Percentiles rank a stretch among this genome's conserved stretches.
phyloP scores from a whole-genome alignment of 495 filamentous ascomycete genomes.

The Chaetomium fimeti region DNA sequence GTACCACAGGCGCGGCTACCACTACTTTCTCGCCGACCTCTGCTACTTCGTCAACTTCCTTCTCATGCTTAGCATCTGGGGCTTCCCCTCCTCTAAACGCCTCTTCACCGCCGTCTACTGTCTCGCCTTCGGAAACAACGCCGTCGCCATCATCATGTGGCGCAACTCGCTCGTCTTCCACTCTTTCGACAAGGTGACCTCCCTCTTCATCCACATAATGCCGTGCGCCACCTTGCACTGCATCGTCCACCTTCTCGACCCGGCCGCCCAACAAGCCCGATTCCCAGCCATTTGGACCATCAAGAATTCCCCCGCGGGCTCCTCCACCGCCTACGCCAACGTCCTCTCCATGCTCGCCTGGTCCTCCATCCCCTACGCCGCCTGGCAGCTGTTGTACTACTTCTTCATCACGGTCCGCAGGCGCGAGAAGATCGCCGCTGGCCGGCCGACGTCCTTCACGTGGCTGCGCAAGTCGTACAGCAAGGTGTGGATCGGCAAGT shows the following conservation, averaged over 20 bases:
- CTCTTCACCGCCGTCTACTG: constrained; percentile 93
- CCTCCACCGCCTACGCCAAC: constrained; percentile 71
- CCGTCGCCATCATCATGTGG: constrained; percentile 98
- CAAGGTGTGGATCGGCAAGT: constrained; percentile 79
- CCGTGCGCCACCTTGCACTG: constrained; percentile 90
- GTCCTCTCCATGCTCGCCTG: constrained; percentile 84
- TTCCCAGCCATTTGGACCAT: constrained; percentile 87
- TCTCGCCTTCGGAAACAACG: constrained; percentile 92
- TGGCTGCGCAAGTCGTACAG: constrained; percentile 91
- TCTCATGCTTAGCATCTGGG: constrained; percentile 77
- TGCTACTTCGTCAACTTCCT: constrained; percentile 98
- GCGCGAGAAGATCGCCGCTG: constrained; percentile 90
- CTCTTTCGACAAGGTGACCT: constrained; percentile 91
- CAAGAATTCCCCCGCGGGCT: constrained; percentile 66
- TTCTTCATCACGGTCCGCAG: constrained; percentile 90
- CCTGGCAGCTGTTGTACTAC: constrained; percentile 93
- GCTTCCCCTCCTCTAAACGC: constrained; percentile 85
- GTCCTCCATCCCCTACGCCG: constrained; percentile 85
- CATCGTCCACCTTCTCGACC: constrained; percentile 75
- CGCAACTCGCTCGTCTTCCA: constrained; percentile 97
- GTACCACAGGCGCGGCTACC: constrained; percentile 85
- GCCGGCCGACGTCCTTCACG: constrained; percentile 92
- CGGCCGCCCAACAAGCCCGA: constrained; percentile 60
- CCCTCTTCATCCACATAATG: constrained; percentile 99
- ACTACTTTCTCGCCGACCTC: constrained; percentile 95